A percentile compares a stretch with the other conserved stretches of the same genome.
Conservation (phyloP, 148 eudicot genomes). For the Selenicereus undatus region DNA sequence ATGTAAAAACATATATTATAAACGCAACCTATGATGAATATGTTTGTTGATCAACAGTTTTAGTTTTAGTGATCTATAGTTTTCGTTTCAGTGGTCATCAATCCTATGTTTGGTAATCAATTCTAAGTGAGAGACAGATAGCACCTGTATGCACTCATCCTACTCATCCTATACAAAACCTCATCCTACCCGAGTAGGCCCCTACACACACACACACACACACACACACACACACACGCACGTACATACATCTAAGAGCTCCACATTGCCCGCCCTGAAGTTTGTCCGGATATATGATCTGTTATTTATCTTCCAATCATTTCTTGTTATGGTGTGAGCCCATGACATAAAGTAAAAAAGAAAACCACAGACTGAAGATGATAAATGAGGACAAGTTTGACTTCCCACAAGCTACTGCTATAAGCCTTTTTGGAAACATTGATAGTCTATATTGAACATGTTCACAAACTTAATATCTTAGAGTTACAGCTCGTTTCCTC, state of each 20-base stretch:
- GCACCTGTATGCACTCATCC: too few relatives aligned
- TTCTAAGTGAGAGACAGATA: too few relatives aligned
- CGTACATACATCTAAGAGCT: neutral
- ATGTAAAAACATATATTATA: too few relatives aligned
- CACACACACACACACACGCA: too few relatives aligned
- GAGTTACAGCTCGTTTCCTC: neutral
- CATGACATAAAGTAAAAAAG: neutral
- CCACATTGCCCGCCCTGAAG: neutral
- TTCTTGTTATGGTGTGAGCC: neutral
- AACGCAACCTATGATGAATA: too few relatives aligned
- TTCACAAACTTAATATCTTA: neutral
- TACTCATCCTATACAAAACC: too few relatives aligned
- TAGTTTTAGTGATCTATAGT: too few relatives aligned
- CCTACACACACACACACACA: too few relatives aligned
- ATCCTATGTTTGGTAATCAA: too few relatives aligned
- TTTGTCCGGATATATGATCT: neutral
- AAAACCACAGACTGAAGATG: neutral
- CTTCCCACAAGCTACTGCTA: neutral
- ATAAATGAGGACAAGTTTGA: neutral
- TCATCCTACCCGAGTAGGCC: too few relatives aligned
- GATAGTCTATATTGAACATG: conserved; percentile 1
- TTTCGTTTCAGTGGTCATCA: too few relatives aligned
- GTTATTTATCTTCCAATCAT: neutral
- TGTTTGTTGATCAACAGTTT: too few relatives aligned
- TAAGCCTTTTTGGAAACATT: neutral